These are phyloP conservation scores for Simmondsia chinensis DNA, from an alignment of 148 eudicot species.

Conservation along the genomic window DNA sequence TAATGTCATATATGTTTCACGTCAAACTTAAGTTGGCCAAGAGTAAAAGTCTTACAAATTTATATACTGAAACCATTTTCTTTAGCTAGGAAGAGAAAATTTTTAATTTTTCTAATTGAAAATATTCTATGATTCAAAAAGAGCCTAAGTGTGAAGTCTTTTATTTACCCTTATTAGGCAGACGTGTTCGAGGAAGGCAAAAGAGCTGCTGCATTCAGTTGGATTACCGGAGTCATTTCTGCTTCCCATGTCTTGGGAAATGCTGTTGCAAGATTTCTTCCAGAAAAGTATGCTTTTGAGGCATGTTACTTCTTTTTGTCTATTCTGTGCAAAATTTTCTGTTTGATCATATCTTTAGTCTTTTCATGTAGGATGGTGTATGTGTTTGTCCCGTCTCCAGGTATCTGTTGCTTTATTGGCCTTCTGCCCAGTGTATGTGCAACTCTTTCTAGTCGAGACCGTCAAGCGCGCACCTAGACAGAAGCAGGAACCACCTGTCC, in stretches of 20 bases:
- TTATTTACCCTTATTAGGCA: conserved; percentile 33
- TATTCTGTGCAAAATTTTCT: neutral
- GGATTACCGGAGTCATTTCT: conserved; percentile 75
- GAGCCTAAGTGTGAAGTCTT: neutral
- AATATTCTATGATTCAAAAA: neutral
- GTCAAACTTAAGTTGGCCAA: too few relatives aligned
- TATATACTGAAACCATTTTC: too few relatives aligned
- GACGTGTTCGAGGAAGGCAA: conserved; percentile 53
- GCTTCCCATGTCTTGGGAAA: conserved; percentile 63
- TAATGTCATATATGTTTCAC: too few relatives aligned
- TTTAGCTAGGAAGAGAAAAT: too few relatives aligned
- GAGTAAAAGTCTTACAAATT: too few relatives aligned
- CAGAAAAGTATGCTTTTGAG: conserved; percentile 46
- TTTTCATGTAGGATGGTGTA: too few relatives aligned
- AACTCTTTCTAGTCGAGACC: conserved; percentile 54
- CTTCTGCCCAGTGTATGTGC: conserved; percentile 45
- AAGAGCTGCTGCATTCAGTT: conserved; percentile 66
- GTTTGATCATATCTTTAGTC: too few relatives aligned
- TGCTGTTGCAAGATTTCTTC: conserved; percentile 54
- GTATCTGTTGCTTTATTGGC: conserved; percentile 52
- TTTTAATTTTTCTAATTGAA: neutral
- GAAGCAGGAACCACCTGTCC: conserved; percentile 20
- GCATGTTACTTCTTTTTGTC: conserved; percentile 19
- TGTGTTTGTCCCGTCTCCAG: conserved; percentile 14
- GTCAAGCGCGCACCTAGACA: conserved; percentile 23